Base-by-base conservation (phyloP, 805 yeast genomes). In the Ogataea populi-albae region DNA sequence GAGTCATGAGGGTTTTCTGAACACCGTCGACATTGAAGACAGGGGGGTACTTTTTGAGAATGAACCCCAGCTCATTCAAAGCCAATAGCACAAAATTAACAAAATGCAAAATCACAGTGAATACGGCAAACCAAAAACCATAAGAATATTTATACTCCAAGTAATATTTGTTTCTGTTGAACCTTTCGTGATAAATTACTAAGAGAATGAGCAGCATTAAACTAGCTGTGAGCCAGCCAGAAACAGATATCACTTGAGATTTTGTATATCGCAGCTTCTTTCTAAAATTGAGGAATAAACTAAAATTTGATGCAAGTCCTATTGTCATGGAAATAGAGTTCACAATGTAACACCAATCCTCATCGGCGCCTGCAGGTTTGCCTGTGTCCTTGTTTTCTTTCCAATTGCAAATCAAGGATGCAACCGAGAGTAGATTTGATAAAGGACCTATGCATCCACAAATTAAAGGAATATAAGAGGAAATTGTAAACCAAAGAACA, bases 401-500 rank as follows among this genome's bases (percentile, higher is more conserved):
- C 96, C 96, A 86, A 31, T 71, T 67, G 38, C 82, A 80, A 0
- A 79, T 77, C 11, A 85, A 67, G 5, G 89, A 86, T 2, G 83
- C 78, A 4, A 84, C 65, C 0, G 91, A 81, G 26, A 79, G 69
- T 69, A 84, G 72, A 47, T 85, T 85, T 5, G 91, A 79, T 18
- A 86, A 49, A 0, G 95, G 95, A 0, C 93, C 94, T 23, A 80
- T 50, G 46, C 91, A 83, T 4, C 91, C 87, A 1, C 89, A 79
- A 6, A 81, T 54, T 17, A 86, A 69, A 0, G 96, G 96, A 45
- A 86, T 71, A 46, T 79, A 79, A 3, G 82, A 71, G 3, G 89
- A 78, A 0, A 81, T 58, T 10, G 71, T 49, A 46, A 81, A 82
- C 93, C 94, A 86, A 23, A 56, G 17, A 4, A 53, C 34, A 26